phyloP scores from a whole-genome alignment of 495 filamentous ascomycete genomes.

The Trypethelium eluteriae region DNA sequence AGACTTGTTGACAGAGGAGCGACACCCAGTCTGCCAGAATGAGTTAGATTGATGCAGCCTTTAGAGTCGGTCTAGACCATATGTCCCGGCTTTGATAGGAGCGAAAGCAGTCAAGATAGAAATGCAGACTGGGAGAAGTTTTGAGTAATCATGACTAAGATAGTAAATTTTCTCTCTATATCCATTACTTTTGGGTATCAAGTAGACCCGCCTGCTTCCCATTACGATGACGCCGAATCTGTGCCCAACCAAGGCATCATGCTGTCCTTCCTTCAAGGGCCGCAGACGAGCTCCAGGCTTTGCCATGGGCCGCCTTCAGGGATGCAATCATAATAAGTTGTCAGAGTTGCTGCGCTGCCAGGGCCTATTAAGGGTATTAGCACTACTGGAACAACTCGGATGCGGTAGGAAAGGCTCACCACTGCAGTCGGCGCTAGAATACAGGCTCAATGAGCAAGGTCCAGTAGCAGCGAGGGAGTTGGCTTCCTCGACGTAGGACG shows the following conservation, averaged over 20 bases:
- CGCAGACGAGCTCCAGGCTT: conserved; percentile 8
- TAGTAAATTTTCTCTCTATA: conserved; percentile 4
- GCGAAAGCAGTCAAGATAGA: not conserved
- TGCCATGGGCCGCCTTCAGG: conserved; percentile 8
- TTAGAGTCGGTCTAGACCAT: not conserved
- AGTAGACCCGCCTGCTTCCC: conserved; percentile 7
- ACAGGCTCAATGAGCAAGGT: conserved; percentile 6
- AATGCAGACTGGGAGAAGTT: conserved; percentile 6
- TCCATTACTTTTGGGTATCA: conserved; percentile 1
- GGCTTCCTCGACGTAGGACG: conserved; percentile 4
- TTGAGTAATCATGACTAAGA: conserved; percentile 8
- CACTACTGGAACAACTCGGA: not conserved
- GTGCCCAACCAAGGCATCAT: not conserved
- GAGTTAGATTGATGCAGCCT: not conserved
- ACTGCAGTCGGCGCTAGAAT: not conserved
- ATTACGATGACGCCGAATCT: conserved; percentile 1
- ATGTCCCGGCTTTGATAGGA: conserved; percentile 5
- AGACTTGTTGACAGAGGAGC: not conserved
- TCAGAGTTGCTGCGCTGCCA: conserved; percentile 10
- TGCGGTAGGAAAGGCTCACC: not conserved
- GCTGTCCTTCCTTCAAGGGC: conserved; percentile 1
- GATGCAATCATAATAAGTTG: not conserved
- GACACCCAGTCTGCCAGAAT: not conserved
- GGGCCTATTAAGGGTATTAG: not conserved
- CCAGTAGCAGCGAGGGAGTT: conserved; percentile 6